These are phyloP conservation scores for Erodium chrysanthum DNA, from an alignment of 441 rosid genomes.

Conservation along the genomic window DNA sequence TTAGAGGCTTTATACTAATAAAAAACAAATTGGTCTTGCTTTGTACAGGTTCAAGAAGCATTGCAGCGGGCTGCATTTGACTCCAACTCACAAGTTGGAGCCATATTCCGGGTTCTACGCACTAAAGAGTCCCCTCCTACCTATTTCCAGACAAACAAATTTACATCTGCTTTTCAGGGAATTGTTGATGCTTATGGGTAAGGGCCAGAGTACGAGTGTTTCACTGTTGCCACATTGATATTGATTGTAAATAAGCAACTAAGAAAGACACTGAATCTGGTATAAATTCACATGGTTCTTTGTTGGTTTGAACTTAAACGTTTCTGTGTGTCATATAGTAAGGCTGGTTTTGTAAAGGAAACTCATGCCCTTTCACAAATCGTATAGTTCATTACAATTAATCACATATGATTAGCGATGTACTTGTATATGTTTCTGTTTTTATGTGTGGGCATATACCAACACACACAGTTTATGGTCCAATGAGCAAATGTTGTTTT, in stretches of 20 bases:
- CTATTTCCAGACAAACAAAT: slow-evolving; percentile 57
- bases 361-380: not conserved
- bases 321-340: not conserved
- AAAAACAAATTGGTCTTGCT: not conserved
- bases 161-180: slow-evolving; percentile 68
- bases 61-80: slow-evolving; percentile 57
- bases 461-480: not conserved
- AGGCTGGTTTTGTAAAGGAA: not conserved
- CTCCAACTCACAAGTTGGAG: slow-evolving; percentile 61
- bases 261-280: not conserved
- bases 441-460: not conserved
- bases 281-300: not conserved
- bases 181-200: slow-evolving; percentile 83
- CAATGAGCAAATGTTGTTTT: not conserved
- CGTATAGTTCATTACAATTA: not conserved
- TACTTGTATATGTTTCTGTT: not conserved
- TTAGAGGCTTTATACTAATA: not conserved
- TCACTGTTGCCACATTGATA: not conserved
- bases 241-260: not conserved
- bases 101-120: slow-evolving; percentile 53
- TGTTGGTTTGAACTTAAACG: not conserved
- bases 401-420: not conserved
- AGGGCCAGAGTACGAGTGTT: slow-evolving; percentile 18
- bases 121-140: slow-evolving; percentile 67
- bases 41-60: slow-evolving; percentile 58